Percentiles rank a stretch among this genome's conserved stretches.
Evolutionary conservation across 2,329 filamentous ascomycete species (phyloP).

Genomic region (Fusarium brachygibbosum): DNA sequence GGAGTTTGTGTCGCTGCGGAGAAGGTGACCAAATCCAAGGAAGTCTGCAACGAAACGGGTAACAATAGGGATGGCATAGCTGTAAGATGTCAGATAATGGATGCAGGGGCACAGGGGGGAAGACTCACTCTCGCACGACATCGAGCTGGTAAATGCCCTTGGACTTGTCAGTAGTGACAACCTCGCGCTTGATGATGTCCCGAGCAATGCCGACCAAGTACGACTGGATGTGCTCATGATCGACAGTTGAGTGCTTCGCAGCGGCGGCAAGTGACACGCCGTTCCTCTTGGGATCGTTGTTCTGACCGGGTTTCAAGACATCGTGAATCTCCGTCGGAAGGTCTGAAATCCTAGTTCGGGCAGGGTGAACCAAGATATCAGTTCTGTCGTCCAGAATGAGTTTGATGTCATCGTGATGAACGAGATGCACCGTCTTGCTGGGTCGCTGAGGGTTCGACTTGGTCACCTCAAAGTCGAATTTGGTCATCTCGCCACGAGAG

Average conservation of each 20-base stretch:
- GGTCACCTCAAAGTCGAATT: not conserved
- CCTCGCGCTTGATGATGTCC: constrained; percentile 1
- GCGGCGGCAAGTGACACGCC: not conserved
- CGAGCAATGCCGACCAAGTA: not conserved
- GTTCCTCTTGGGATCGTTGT: not conserved
- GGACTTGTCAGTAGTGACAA: not conserved
- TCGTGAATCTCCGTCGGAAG: constrained; percentile 1
- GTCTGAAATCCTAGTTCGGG: constrained; percentile 5
- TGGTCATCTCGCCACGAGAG: constrained; percentile 1
- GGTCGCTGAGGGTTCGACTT: constrained; percentile 7
- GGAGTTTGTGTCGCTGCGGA: constrained; percentile 16
- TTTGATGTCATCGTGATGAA: constrained; percentile 2
- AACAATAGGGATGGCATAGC: constrained; percentile 42
- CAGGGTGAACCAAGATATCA: constrained; percentile 9
- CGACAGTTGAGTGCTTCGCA: not conserved
- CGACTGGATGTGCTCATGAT: not conserved
- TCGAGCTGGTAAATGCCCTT: constrained; percentile 36
- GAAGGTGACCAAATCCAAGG: constrained; percentile 36
- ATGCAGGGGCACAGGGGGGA: not conserved
- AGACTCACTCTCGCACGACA: constrained; percentile 27
- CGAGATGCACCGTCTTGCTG: constrained; percentile 3
- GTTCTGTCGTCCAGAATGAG: not conserved
- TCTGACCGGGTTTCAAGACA: constrained; percentile 4
- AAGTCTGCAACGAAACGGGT: constrained; percentile 44
- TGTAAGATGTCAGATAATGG: not conserved